These are phyloP conservation scores for Medicago ruthenica DNA, from an alignment of 306 rosid species.

Conservation along the genomic window DNA sequence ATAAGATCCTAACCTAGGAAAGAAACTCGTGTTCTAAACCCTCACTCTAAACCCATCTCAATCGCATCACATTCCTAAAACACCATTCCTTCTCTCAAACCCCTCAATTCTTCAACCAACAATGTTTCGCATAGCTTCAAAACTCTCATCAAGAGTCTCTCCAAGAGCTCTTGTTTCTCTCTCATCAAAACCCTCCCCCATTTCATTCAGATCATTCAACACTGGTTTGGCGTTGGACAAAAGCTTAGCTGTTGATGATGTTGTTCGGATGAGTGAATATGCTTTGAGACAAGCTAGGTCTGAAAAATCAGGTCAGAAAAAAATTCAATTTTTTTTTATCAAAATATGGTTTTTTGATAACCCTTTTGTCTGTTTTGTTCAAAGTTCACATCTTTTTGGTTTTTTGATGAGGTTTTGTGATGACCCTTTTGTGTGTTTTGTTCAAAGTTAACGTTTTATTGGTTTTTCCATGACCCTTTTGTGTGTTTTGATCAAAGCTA, in stretches of 20 bases:
- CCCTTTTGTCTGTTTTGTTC: slow-evolving; percentile 20
- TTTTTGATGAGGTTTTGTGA: background rate
- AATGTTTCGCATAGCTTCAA: slow-evolving; percentile 61
- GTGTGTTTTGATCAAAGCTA: slow-evolving; percentile 16
- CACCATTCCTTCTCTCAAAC: too few relatives aligned
- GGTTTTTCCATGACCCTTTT: slow-evolving; percentile 22
- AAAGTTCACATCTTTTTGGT: slow-evolving; percentile 21
- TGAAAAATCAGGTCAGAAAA: slow-evolving; percentile 66
- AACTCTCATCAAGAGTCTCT: slow-evolving; percentile 53
- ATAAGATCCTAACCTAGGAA: too few relatives aligned
- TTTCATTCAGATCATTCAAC: slow-evolving; percentile 52
- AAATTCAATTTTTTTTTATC: background rate
- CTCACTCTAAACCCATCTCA: too few relatives aligned
- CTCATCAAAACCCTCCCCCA: slow-evolving; percentile 42
- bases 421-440: too few relatives aligned
- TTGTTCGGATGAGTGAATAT: slow-evolving; percentile 72
- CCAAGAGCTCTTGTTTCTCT: slow-evolving; percentile 38
- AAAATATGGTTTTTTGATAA: slow-evolving; percentile 14
- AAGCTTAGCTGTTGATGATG: slow-evolving; percentile 57
- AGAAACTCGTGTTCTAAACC: too few relatives aligned
- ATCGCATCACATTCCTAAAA: too few relatives aligned
- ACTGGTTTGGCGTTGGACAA: slow-evolving; percentile 51
- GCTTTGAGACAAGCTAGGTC: slow-evolving; percentile 77
- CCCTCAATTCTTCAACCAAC: background rate
- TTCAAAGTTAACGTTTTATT: slow-evolving; percentile 19